Evolutionary conservation across 1,139 yeast species (phyloP), one percentile per base, ranked within the genome.

Genomic region (Protomyces lactucae-debilis): DNA sequence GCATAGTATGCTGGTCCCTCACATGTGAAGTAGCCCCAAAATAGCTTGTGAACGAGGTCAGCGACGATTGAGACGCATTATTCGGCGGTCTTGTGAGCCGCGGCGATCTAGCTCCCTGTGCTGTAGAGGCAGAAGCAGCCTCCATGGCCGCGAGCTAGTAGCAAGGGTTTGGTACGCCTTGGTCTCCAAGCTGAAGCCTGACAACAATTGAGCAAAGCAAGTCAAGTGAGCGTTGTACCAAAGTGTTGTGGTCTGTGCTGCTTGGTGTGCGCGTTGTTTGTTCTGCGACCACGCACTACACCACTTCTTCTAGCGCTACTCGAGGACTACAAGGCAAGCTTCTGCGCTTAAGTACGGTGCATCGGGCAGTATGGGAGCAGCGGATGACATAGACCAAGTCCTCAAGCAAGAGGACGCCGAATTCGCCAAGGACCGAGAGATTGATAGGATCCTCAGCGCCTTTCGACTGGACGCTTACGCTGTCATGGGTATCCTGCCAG

Each of bases 391-490:
- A 21, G 63, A 59, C 36, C 37, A 32, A n/a, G 43, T 59, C 45
- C 57, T 59, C 40, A 59, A 59, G 57, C 52, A 51, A 18, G 63
- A 59, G 32, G 63, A 59, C 40, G 39, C 54, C 35, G 63, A 59
- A n/a, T 59, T 59, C 57, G 43, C 39, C 43, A 59, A 78, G 70
- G 88, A 85, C 67, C 72, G 73, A 32, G 92, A 86, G 71, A 83
- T 86, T 16, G 77, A 76, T 10, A 76, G 91, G 32, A 82, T 86
- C 8, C 71, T 85, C 16, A 67, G 70, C 12, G 77, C 83, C 52
- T 78, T 81, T 71, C 76, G 74, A 55, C 74, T 79, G 46, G 89
- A 86, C 71, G 79, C 83, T 56, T 85, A 84, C 71, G 78, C 84
- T 1, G 77, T 86, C 1, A 74, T 86, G 35, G 85, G 82, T 55